Evolutionary conservation across 1,139 yeast species (phyloP), one percentile per base, ranked within the genome.

Genomic region (Ogataea hybrid): DNA sequence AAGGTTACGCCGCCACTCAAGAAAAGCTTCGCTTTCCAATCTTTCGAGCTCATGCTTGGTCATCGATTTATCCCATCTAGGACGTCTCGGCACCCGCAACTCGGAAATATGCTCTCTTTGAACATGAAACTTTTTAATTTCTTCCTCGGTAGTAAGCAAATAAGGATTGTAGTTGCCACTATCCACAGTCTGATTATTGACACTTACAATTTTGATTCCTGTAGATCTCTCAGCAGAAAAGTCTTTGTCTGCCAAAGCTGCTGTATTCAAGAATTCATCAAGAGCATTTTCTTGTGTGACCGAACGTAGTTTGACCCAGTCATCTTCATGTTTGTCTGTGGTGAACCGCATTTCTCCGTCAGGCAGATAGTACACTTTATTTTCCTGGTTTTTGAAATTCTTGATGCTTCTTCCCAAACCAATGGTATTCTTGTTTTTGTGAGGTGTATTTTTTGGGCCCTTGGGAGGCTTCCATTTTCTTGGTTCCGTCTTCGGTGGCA

Each of bases 221-320:
- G 84, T 81, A 44, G 81, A 77, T 57, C 84, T 81, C 53, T 90
- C 97, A 3, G 98, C 96, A 6, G 96, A 82, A 65, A 94, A 92
- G 69, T 92, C 98, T 15, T 94, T 89, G 60, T 89, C 96, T 2
- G 97, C 97, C 50, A 94, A 74, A 62, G 87, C 95, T 1, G 98
- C 98, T 9, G 97, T 90, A 59, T 81, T 84, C 58, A 94, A 75
- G 64, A 94, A 90, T 66, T 92, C 98, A 64, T 94, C 98, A 51
- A 94, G 69, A 1, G 97, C 84, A 54, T 86, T 80, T 63, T 94
- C 97, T 58, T 94, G 97, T 0, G 98, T 92, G 20, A 92, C 95
- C 7, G 97, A 88, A 61, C 94, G 77, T 56, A 92, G 69, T 56
- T 89, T 88, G 41, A 86, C 95, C 95, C 96, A 87, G 49, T 75